A percentile compares a stretch with the other conserved stretches of the same genome.
Evolutionary conservation across 352 stramenopile species (phyloP).

Genomic region (Pythium volutum): DNA sequence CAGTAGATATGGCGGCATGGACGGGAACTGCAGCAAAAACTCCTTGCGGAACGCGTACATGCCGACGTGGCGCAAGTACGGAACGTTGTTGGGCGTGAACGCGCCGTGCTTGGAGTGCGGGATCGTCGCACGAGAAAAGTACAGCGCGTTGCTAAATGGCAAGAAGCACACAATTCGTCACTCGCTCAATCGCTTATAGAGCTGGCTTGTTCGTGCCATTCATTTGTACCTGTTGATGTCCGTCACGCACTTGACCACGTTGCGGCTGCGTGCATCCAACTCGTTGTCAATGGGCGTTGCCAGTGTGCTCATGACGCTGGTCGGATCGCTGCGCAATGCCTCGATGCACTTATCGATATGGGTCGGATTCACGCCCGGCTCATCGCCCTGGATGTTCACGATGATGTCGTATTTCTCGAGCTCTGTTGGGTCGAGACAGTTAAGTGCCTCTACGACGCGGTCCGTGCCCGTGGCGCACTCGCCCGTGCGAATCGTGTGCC

Average conservation of each 20-base stretch:
- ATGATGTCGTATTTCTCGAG: constrained; percentile 66
- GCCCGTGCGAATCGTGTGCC: constrained; percentile 56
- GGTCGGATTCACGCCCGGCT: constrained; percentile 71
- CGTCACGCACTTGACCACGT: constrained; percentile 78
- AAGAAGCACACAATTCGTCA: not conserved
- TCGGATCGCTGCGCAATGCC: constrained; percentile 43
- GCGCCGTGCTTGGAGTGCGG: constrained; percentile 63
- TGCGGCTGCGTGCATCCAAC: constrained; percentile 43
- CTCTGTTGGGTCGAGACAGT: constrained; percentile 34
- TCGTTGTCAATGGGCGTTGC: constrained; percentile 63
- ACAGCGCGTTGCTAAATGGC: constrained; percentile 62
- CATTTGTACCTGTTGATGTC: constrained; percentile 51
- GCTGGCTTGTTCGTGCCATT: not conserved
- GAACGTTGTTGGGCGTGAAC: constrained; percentile 44
- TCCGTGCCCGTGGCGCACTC: constrained; percentile 72
- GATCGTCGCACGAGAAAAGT: constrained; percentile 83
- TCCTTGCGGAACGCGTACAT: constrained; percentile 79
- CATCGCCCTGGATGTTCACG: constrained; percentile 84
- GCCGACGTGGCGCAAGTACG: constrained; percentile 73
- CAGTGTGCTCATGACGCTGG: constrained; percentile 75
- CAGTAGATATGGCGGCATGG: constrained; percentile 48
- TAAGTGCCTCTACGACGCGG: constrained; percentile 66
- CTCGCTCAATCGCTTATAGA: not conserved
- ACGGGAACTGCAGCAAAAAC: constrained; percentile 70
- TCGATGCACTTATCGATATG: constrained; percentile 74